Evolutionary conservation across 805 yeast genomes (phyloP).

Genomic region (Ogataea minuta): DNA sequence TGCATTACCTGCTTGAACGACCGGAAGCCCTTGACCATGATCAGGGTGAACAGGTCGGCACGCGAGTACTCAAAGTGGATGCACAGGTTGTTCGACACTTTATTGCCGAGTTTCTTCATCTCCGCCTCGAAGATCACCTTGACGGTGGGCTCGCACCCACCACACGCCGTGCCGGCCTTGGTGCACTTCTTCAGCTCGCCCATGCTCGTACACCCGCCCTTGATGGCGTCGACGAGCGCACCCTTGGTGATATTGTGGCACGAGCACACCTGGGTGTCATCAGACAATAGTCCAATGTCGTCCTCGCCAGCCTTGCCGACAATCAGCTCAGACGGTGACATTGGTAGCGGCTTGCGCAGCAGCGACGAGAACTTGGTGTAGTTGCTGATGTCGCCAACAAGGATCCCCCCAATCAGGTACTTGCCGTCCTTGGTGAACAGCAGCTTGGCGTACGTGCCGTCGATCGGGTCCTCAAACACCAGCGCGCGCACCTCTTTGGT

Average conservation of each 20-base stretch:
- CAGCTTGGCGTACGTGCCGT: conserved; percentile 35
- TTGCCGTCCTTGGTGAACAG: conserved; percentile 36
- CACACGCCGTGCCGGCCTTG: conserved; percentile 40
- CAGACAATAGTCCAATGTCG: conserved; percentile 31
- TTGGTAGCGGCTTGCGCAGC: conserved; percentile 31
- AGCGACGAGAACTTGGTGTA: conserved; percentile 34
- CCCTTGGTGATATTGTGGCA: conserved; percentile 38
- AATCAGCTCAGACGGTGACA: conserved; percentile 34
- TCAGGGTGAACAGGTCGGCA: conserved; percentile 35
- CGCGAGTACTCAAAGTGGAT: conserved; percentile 36
- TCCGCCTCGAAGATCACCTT: conserved; percentile 36
- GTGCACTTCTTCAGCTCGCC: conserved; percentile 36
- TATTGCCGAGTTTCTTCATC: conserved; percentile 36
- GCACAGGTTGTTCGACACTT: conserved; percentile 34
- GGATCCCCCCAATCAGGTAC: conserved; percentile 37
- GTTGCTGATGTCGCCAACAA: conserved; percentile 35
- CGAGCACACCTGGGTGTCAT: conserved; percentile 38
- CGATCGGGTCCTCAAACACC: conserved; percentile 35
- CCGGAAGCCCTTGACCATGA: conserved; percentile 34
- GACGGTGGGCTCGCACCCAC: conserved; percentile 39
- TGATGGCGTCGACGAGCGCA: conserved; percentile 29
- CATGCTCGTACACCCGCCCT: conserved; percentile 30
- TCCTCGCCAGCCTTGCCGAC: conserved; percentile 29
- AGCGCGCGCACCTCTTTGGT: conserved; percentile 27
- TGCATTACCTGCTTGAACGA: conserved; percentile 33